Percentiles rank a stretch among this genome's conserved stretches.
phyloP scores from a whole-genome alignment of 768 basidiomycete species.

The Amanita jacksonii region DNA sequence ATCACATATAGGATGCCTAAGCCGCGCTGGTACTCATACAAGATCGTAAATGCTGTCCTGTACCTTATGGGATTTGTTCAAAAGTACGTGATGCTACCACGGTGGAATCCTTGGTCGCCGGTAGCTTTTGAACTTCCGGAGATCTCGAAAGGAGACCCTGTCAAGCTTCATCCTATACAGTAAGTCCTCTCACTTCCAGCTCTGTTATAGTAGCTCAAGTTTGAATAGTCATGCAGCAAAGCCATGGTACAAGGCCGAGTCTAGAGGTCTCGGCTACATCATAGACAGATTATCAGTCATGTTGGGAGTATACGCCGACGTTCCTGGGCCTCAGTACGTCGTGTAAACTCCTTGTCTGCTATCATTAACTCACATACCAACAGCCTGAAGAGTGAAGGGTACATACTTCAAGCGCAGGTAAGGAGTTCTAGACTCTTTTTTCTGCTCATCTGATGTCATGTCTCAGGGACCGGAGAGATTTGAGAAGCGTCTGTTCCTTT shows the following conservation, averaged over 20 bases:
- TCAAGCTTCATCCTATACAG: constrained; percentile 27
- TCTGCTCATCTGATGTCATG: not conserved
- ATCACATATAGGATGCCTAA: constrained; percentile 29
- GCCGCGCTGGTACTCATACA: constrained; percentile 25
- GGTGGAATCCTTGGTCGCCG: constrained; percentile 14
- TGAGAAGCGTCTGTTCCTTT: constrained; percentile 24
- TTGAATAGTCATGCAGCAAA: constrained; percentile 12
- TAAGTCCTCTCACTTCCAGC: constrained; percentile 10
- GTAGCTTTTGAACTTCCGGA: constrained; percentile 18
- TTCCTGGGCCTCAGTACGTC: constrained; percentile 29
- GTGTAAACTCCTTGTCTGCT: not conserved
- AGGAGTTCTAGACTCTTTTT: constrained; percentile 2
- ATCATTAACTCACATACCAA: not conserved
- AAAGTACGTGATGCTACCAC: constrained; percentile 30
- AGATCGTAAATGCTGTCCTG: constrained; percentile 18
- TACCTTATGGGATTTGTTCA: constrained; percentile 22
- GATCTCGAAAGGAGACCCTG: constrained; percentile 14
- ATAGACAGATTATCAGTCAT: constrained; percentile 23
- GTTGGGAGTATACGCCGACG: constrained; percentile 25
- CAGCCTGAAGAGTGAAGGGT: constrained; percentile 29
- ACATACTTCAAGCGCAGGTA: constrained; percentile 35
- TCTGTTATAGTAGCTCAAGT: not conserved
- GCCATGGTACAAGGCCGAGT: constrained; percentile 40
- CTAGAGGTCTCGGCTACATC: constrained; percentile 18
- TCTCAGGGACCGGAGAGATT: constrained; percentile 27